Base-by-base conservation (phyloP, 352 stramenopile species). In the Phytopythium oedochilum region DNA sequence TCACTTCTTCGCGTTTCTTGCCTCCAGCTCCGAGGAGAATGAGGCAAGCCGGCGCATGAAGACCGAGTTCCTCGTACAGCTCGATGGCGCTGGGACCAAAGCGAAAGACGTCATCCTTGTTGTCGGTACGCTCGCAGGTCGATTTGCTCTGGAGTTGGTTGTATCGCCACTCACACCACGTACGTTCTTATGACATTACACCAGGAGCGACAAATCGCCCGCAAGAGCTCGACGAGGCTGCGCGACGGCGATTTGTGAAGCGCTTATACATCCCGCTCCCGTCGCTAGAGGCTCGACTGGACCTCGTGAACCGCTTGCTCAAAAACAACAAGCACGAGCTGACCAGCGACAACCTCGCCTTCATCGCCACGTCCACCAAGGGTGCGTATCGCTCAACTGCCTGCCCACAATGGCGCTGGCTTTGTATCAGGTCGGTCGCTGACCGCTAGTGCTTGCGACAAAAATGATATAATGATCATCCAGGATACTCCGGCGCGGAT, bases 11-110 rank as follows among this genome's bases (percentile, higher is more conserved):
- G 47, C 18, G 18, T 60, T 1, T 43, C 17, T 44, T n/a, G 20
- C 49, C 31, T 25, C 32, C 47, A 94, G 85, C 34, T 92, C 89
- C 0, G 94, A 98, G 65, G 97, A 99, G 61, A 98, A 99, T 62
- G 96, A 99, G 78, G 96, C 96, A 2, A 98, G 88, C 71, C 68
- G 96, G 26, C 73, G 96, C 22, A 98, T 99, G 64, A 99, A 99
- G 70, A 99, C 96, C 0, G 97, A 99, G 68, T 99, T 99, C 72
- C 74, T 99, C 4, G 96, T 99, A 2, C 96, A 99, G 70, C 76
- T 99, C 22, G 96, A 99, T 72, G 96, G 94, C 55, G 90, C 90
- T 17, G 89, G 94, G 23, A 98, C 92, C 12, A 90, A 88, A 57
- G 78, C 86, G 15, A 88, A 92, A 57, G 94, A 97, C 28, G 82